A percentile compares a stretch with the other conserved stretches of the same genome.
phyloP scores from a whole-genome alignment of 2,329 filamentous ascomycete species.

The Fusarium domesticum region DNA sequence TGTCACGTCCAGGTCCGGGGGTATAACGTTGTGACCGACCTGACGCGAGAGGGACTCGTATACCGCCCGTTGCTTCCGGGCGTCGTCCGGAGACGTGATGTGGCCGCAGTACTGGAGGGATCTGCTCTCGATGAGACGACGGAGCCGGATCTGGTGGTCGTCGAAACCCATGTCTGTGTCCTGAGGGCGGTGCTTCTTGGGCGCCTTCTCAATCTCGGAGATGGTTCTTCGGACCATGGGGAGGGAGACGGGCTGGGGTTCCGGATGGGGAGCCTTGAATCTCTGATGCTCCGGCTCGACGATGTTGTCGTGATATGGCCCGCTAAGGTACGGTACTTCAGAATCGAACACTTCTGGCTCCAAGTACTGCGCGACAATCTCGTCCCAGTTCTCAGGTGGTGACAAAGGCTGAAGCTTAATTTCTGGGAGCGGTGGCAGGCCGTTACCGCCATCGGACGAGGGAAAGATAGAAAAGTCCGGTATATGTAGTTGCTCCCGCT shows the following conservation, averaged over 20 bases:
- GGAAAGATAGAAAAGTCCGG: too few relatives aligned
- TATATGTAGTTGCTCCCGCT: background rate
- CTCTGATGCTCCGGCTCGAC: too few relatives aligned
- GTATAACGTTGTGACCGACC: background rate
- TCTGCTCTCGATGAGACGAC: background rate
- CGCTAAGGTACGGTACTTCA: too few relatives aligned
- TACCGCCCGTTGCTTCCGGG: background rate
- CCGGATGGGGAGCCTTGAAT: too few relatives aligned
- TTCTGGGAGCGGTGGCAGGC: too few relatives aligned
- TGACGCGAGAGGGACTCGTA: conserved; percentile 9
- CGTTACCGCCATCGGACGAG: too few relatives aligned
- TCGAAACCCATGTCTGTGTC: background rate
- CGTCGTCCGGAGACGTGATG: background rate
- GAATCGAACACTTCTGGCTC: too few relatives aligned
- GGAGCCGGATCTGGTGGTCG: background rate
- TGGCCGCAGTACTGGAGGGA: conserved; percentile 13
- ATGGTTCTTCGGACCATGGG: background rate
- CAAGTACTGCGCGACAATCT: too few relatives aligned
- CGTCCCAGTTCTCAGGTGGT: too few relatives aligned
- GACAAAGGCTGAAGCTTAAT: too few relatives aligned
- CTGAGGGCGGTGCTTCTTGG: conserved; percentile 1
- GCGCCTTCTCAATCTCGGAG: background rate
- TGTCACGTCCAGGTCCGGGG: conserved; percentile 2
- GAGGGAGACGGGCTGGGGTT: background rate
- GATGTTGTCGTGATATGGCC: too few relatives aligned